phyloP scores from a whole-genome alignment of 345 rosid genomes.

The Trapa bicornis region DNA sequence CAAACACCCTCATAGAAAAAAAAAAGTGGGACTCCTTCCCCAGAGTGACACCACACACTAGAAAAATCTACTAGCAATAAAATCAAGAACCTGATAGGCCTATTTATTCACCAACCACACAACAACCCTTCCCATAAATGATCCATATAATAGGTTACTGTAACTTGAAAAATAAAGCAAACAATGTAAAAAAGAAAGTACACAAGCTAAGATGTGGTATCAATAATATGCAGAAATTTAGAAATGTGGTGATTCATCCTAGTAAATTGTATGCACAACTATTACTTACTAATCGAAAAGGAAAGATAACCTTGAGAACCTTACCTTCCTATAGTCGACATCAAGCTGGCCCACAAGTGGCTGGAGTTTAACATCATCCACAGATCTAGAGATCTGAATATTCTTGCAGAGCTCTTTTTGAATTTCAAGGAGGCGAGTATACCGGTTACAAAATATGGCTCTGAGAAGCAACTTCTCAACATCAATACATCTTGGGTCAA shows the following conservation, averaged over 20 bases:
- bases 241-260: background rate
- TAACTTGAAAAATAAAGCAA: background rate
- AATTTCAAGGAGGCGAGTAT: slow-evolving; percentile 86
- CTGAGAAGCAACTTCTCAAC: slow-evolving; percentile 80
- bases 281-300: background rate
- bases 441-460: slow-evolving; percentile 80
- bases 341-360: slow-evolving; percentile 41
- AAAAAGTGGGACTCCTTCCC: no score
- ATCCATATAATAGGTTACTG: background rate
- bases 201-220: background rate
- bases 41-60: no score
- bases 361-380: slow-evolving; percentile 58
- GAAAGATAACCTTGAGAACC: slow-evolving; percentile 6
- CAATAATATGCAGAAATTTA: background rate
- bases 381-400: slow-evolving; percentile 47
- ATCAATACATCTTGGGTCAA: slow-evolving; percentile 78
- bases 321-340: slow-evolving; percentile 37
- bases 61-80: background rate
- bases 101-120: background rate
- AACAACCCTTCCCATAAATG: background rate
- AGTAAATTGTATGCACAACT: background rate
- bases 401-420: slow-evolving; percentile 76
- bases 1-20: no score
- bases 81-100: background rate
- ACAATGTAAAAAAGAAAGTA: background rate